Base-by-base conservation (phyloP, 768 basidiomycete species). In the Leucocoprinus leucothites region DNA sequence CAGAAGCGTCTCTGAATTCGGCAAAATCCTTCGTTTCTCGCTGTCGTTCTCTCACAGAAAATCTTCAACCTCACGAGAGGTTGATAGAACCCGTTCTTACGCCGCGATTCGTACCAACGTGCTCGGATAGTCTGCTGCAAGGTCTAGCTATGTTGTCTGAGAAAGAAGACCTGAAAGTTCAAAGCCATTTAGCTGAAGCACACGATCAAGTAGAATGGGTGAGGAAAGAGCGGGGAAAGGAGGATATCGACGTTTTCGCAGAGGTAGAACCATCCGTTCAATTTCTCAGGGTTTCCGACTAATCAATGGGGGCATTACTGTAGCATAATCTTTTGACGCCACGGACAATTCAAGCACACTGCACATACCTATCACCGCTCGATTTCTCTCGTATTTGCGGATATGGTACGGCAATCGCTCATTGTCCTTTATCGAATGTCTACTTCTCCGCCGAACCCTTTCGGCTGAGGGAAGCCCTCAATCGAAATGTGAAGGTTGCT, bases 41-140 rank as follows among this genome's bases (percentile, higher is more conserved):
- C 21, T 86, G 88, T 49, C 67, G 64, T 24, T 63, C 69, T 0
- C 65, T 81, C 8, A 69, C 73, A 3, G 62, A 71, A 3, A 53
- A 69, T 19, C 65, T 83, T 0, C 77, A 78, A 0, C 46, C 64
- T 2, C 76, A 83, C 60, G 63, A 66, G 42, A 75, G 78, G 9
- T 75, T 91, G 8, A 79, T 94, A 3, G 80, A 88, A 54, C 94
- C 94, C 1, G 89, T 95, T 9, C 68, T 96, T 52, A 94, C 94
- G 0, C 94, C 94, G 0, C 82, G 94, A 16, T 96, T 95, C 60
- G 86, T 95, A 2, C 94, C 94, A 1, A 92, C 92, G 0, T 95
- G 92, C 65, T 87, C 90, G 1, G 75, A 89, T 48, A 82, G 79
- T 42, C 74, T 94, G 26, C 76, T 95, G 0, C 58, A 59, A 8